These are phyloP conservation scores for Nannizziopsis barbatae DNA, from an alignment of 2,329 filamentous ascomycete species.

Conservation along the genomic window DNA sequence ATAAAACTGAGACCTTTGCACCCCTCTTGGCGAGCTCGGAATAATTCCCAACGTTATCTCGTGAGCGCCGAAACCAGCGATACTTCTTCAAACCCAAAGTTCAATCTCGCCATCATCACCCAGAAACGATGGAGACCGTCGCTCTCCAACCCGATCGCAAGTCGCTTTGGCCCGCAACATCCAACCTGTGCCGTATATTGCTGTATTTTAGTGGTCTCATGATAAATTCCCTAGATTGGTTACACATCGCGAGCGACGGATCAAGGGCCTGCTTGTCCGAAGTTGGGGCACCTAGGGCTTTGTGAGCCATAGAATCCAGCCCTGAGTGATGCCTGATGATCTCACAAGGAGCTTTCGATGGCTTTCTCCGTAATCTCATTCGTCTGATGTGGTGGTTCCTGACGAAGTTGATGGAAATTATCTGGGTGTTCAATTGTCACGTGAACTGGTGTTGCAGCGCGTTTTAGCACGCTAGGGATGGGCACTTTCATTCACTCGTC, in stretches of 20 bases:
- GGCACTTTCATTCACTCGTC: neutral
- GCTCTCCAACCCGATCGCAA: too few relatives aligned
- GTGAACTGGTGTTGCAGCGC: constrained; percentile 26
- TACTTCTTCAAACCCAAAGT: neutral
- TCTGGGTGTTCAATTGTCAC: constrained; percentile 17
- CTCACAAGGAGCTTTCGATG: neutral
- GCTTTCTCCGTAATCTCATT: neutral
- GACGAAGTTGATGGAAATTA: neutral
- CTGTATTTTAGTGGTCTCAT: too few relatives aligned
- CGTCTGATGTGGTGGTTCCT: neutral
- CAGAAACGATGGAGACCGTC: too few relatives aligned
- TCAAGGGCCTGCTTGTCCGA: too few relatives aligned
- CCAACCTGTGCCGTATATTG: too few relatives aligned
- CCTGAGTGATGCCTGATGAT: too few relatives aligned
- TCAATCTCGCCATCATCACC: neutral
- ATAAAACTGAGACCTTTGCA: constrained; percentile 3
- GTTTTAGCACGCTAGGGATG: constrained; percentile 15
- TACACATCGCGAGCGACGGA: too few relatives aligned
- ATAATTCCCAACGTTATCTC: constrained; percentile 14
- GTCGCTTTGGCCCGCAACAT: too few relatives aligned
- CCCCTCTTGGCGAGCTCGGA: constrained; percentile 14
- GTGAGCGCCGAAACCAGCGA: constrained; percentile 9
- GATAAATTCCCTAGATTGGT: too few relatives aligned
- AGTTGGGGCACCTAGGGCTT: too few relatives aligned
- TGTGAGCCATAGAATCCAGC: too few relatives aligned